Evolutionary conservation across 108 stramenopile genomes (phyloP).

Genomic region (Conticribra weissflogii): DNA sequence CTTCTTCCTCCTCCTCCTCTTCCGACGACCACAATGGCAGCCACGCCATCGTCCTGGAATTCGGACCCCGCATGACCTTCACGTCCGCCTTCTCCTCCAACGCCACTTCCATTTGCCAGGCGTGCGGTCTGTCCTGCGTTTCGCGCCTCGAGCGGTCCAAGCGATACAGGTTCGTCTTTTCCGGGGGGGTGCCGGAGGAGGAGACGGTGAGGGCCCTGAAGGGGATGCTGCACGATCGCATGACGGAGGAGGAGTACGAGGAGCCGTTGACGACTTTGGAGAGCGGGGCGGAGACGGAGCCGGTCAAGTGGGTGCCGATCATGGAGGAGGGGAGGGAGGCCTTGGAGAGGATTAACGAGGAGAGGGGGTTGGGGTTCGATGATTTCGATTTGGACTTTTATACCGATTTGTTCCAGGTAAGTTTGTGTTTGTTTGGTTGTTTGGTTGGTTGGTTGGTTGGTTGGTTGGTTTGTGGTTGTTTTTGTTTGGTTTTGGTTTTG

Average conservation of each 20-base stretch:
- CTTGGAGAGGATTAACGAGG: conserved; percentile 89
- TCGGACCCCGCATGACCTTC: conserved; percentile 98
- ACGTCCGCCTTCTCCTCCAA: conserved; percentile 97
- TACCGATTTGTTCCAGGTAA: conserved; percentile 92
- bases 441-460: conserved; percentile 4
- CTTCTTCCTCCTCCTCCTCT: too few species aligned
- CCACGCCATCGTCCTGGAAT: conserved; percentile 78
- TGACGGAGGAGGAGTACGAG: conserved; percentile 96
- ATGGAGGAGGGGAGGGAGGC: conserved; percentile 91
- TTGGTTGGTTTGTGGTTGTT: conserved; percentile 7
- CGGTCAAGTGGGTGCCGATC: conserved; percentile 86
- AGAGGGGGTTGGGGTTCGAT: conserved; percentile 96
- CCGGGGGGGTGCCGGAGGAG: conserved; percentile 21
- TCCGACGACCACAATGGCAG: background rate
- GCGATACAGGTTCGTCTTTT: conserved; percentile 67
- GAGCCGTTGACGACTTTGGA: conserved; percentile 86
- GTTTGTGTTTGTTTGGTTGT: conserved; percentile 14
- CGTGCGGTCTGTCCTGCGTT: conserved; percentile 75
- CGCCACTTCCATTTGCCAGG: conserved; percentile 87
- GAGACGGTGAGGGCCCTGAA: conserved; percentile 54
- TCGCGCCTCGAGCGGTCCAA: conserved; percentile 87
- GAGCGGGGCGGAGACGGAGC: conserved; percentile 60
- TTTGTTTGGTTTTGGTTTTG: background rate
- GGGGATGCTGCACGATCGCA: conserved; percentile 91
- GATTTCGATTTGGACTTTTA: conserved; percentile 99